These are phyloP conservation scores for Cercospora beticola DNA, from an alignment of 2,329 filamentous ascomycete genomes.

Conservation along the genomic window DNA sequence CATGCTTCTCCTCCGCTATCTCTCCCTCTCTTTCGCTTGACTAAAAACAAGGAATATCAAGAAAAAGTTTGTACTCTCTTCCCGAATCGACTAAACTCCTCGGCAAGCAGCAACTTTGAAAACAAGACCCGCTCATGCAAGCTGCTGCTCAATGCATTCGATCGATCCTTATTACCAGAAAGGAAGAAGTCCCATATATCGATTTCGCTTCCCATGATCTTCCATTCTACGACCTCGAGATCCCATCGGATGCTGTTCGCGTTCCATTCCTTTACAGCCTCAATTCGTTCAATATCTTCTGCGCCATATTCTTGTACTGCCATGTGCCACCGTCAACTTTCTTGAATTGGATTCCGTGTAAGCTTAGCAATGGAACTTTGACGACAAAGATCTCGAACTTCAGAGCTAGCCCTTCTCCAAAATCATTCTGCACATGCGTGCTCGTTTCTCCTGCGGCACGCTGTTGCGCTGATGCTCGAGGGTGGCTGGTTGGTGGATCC, in stretches of 20 bases:
- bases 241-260: too few relatives aligned
- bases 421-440: slow-evolving; percentile 86
- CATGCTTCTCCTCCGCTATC: background rate
- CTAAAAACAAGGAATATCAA: background rate
- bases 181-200: background rate
- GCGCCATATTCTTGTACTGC: slow-evolving; percentile 98
- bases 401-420: slow-evolving; percentile 78
- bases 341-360: slow-evolving; percentile 98
- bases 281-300: slow-evolving; percentile 86
- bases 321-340: slow-evolving; percentile 92
- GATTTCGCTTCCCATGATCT: background rate
- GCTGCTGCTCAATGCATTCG: background rate
- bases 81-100: background rate
- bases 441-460: slow-evolving; percentile 76
- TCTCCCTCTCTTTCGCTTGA: background rate
- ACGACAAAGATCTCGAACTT: slow-evolving; percentile 97
- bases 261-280: slow-evolving; percentile 56
- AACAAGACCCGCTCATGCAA: background rate
- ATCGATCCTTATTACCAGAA: slow-evolving; percentile 1
- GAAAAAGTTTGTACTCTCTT: background rate
- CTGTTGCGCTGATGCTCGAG: slow-evolving; percentile 39
- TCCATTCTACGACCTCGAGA: background rate
- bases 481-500: slow-evolving; percentile 24
- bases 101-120: background rate
- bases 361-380: slow-evolving; percentile 86